Evolutionary conservation across 768 basidiomycete species (phyloP).

Genomic region (Coprinellus micaceus): DNA sequence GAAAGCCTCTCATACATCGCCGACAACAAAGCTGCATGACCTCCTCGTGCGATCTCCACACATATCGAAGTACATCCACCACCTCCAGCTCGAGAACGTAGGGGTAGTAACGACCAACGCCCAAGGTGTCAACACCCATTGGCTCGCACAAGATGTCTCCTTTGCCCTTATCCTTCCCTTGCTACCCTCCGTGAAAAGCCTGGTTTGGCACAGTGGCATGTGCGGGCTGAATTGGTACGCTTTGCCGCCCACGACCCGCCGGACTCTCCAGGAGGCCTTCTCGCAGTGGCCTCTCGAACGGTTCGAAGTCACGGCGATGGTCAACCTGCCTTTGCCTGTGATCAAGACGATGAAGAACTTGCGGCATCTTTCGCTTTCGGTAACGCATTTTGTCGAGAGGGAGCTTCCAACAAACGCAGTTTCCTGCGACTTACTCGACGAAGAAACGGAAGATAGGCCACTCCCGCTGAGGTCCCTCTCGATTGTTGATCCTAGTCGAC

Average conservation of each 20-base stretch:
- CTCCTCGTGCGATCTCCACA: neutral
- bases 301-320: neutral
- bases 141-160: neutral
- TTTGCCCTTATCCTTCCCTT: neutral
- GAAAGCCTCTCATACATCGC: neutral
- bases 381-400: neutral
- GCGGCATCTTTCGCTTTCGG: neutral
- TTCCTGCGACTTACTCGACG: neutral
- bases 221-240: neutral
- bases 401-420: neutral
- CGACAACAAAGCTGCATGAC: neutral
- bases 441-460: neutral
- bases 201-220: neutral
- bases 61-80: neutral
- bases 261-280: neutral
- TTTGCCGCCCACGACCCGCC: neutral
- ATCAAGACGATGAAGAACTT: neutral
- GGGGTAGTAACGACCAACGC: neutral
- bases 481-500: neutral
- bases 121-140: neutral
- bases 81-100: neutral
- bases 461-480: neutral
- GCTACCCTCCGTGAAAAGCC: neutral
- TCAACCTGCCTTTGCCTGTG: neutral
- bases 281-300: neutral